A percentile compares a stretch with the other conserved stretches of the same genome.
phyloP scores from a whole-genome alignment of 1,284 basidiomycete species.

The Austroboletus olivaceoglutinosus region DNA sequence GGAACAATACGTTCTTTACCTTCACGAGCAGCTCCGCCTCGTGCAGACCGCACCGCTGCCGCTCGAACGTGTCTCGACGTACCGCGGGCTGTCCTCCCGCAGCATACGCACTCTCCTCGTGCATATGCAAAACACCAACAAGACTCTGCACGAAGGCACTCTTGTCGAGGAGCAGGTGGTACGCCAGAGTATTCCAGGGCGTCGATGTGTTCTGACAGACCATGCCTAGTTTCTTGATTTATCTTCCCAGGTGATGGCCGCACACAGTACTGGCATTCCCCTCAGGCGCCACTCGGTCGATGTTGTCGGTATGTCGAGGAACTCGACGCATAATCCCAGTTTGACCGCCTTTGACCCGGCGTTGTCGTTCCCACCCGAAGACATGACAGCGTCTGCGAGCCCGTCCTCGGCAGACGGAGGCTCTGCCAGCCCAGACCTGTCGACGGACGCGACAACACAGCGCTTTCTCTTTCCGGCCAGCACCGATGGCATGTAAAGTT shows the following conservation, averaged over 20 bases:
- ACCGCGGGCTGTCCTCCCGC: conserved; percentile 56
- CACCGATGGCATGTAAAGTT: conserved; percentile 14
- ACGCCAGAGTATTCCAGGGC: conserved; percentile 9
- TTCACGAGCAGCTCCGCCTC: conserved; percentile 58
- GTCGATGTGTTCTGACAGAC: not conserved
- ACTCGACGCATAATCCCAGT: conserved; percentile 9
- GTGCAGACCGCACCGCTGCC: conserved; percentile 47
- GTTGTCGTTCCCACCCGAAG: conserved; percentile 15
- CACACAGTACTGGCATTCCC: conserved; percentile 25
- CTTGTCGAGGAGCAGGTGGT: conserved; percentile 55
- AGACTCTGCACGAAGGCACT: conserved; percentile 47
- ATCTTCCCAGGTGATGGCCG: conserved; percentile 28
- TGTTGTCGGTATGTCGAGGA: conserved; percentile 13
- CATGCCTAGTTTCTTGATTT: conserved; percentile 28
- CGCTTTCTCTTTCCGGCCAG: conserved; percentile 20
- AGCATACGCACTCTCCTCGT: conserved; percentile 59
- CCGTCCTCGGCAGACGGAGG: conserved; percentile 23
- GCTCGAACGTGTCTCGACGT: conserved; percentile 53
- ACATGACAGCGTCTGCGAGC: conserved; percentile 24
- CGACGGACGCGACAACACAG: conserved; percentile 17
- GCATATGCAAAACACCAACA: conserved; percentile 58
- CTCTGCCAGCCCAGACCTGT: conserved; percentile 16
- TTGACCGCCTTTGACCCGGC: conserved; percentile 17
- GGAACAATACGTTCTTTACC: conserved; percentile 64
- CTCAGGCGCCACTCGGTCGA: conserved; percentile 33